These are phyloP conservation scores for Paramecium sexaurelia DNA, from an alignment of 73 alveolate species.

Conservation along the genomic window DNA sequence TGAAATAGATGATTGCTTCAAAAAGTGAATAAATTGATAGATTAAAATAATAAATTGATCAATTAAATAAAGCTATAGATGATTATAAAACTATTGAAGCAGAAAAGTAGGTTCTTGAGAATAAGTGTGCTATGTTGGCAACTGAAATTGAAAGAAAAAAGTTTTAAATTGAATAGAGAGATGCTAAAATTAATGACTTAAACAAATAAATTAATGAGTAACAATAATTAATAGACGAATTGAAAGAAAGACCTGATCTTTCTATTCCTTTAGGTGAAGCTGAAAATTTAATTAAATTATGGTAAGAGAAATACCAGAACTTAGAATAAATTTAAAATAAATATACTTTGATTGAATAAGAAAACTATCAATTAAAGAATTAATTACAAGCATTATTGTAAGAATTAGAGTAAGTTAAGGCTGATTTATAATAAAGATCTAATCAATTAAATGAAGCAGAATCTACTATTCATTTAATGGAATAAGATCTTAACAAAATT, in stretches of 20 bases:
- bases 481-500: not conserved
- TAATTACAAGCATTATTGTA: not conserved
- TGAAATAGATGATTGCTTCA: not conserved
- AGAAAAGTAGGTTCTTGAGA: constrained; percentile 26
- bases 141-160: constrained; percentile 52
- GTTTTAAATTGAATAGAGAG: constrained; percentile 19
- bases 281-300: not conserved
- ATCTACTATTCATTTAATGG: constrained; percentile 34
- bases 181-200: not conserved
- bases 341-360: constrained; percentile 5
- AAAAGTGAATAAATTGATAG: constrained; percentile 16
- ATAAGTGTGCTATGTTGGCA: constrained; percentile 49
- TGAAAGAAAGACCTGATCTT: constrained; percentile 28
- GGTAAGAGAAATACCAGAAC: not conserved
- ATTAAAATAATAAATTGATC: not conserved
- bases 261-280: not conserved
- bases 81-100: constrained; percentile 45
- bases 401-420: not conserved
- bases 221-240: not conserved
- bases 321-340: not conserved
- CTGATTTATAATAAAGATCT: not conserved
- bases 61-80: not conserved
- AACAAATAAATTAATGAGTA: not conserved
- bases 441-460: constrained; percentile 41
- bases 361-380: constrained; percentile 10